Percentiles rank a stretch among this genome's conserved stretches.
phyloP scores from a whole-genome alignment of 148 eudicot species.

The Chenopodium quinoa region DNA sequence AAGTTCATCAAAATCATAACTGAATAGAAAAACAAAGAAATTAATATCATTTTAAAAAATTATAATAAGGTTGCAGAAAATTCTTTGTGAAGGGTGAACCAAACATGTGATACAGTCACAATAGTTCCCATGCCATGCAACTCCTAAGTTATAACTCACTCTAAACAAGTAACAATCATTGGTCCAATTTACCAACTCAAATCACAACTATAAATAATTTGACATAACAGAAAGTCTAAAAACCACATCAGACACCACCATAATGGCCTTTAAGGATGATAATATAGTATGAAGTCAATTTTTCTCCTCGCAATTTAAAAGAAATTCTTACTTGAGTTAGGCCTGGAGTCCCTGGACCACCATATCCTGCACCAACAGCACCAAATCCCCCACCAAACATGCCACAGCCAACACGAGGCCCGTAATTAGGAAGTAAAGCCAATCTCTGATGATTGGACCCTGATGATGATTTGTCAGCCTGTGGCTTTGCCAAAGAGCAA shows the following conservation, averaged over 20 bases:
- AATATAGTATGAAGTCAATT: not conserved
- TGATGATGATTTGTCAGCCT: slow-evolving; percentile 66
- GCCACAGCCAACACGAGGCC: slow-evolving; percentile 72
- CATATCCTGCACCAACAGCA: slow-evolving; percentile 69
- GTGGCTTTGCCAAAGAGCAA: slow-evolving; percentile 96
- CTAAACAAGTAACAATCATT: not conserved
- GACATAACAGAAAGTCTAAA: not conserved
- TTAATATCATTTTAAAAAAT: not conserved
- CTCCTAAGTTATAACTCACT: not conserved
- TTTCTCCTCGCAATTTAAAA: not conserved
- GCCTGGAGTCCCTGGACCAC: slow-evolving; percentile 59
- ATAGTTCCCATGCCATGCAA: not conserved
- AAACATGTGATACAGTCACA: not conserved
- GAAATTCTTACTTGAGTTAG: slow-evolving; percentile 55
- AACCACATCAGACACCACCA: not conserved
- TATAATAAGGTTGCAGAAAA: not conserved
- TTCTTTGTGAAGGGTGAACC: not conserved
- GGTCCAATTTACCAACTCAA: not conserved
- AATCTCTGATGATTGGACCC: slow-evolving; percentile 56
- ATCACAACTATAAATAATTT: not conserved
- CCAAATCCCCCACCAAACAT: slow-evolving; percentile 69
- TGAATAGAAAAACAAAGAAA: not conserved
- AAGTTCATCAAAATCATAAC: not conserved
- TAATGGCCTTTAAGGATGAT: not conserved
- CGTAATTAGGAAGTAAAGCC: slow-evolving; percentile 63